phyloP scores from a whole-genome alignment of 2,329 filamentous ascomycete genomes.

The Phaeosphaeriaceae sp. region DNA sequence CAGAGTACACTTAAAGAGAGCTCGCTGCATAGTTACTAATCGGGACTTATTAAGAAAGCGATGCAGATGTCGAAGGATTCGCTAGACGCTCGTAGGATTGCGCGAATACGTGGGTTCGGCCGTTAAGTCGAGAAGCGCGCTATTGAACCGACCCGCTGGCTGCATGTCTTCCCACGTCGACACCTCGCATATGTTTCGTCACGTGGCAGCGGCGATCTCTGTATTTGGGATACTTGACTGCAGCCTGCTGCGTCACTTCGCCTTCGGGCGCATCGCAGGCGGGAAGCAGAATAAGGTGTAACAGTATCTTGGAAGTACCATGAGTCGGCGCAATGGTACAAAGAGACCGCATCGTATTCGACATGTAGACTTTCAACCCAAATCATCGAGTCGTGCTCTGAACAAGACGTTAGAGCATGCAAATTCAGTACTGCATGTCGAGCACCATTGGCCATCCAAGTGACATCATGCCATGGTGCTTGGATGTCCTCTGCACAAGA shows the following conservation, averaged over 20 bases:
- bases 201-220: not conserved
- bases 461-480: no score
- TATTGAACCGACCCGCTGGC: not conserved
- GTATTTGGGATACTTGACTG: no score
- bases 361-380: not conserved
- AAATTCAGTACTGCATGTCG: no score
- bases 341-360: not conserved
- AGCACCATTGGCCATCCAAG: no score
- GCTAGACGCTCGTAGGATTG: not conserved
- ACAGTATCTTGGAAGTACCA: not conserved
- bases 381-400: not conserved
- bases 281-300: no score
- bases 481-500: no score
- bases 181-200: not conserved
- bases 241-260: no score
- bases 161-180: not conserved
- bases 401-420: no score
- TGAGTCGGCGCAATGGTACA: not conserved
- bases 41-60: not conserved
- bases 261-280: no score
- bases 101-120: not conserved
- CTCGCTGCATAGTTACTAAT: not conserved
- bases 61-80: not conserved
- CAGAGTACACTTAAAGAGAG: not conserved
- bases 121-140: not conserved